Conservation (phyloP, 176 grass and related monocot genomes). For the Thinopyrum elongatum region DNA sequence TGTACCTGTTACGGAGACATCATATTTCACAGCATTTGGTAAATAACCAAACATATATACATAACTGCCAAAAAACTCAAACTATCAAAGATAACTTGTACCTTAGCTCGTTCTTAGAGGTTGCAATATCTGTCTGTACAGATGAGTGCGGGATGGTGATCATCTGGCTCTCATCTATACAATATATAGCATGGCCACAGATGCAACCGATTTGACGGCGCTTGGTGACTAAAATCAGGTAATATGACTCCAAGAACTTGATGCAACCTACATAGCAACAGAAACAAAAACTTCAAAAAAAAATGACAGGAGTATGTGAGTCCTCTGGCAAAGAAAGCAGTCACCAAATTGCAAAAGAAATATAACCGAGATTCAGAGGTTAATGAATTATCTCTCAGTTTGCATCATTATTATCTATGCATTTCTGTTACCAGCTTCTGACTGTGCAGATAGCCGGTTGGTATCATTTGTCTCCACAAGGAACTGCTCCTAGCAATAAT, state of each 20-base stretch:
- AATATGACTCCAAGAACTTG: slow-evolving; percentile 94
- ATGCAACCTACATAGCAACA: slow-evolving; percentile 66
- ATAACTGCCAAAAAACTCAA: neutral
- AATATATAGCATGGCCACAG: slow-evolving; percentile 88
- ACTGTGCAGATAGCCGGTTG: neutral
- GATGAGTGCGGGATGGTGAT: slow-evolving; percentile 77
- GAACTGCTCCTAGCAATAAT: neutral
- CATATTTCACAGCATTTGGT: neutral
- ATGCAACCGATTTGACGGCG: slow-evolving; percentile 82
- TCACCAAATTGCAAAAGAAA: neutral
- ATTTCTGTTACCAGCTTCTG: neutral
- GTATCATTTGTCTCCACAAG: neutral
- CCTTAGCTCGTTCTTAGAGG: slow-evolving; percentile 90
- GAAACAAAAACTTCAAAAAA: slow-evolving; percentile 15
- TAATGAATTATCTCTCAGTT: neutral
- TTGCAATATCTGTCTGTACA: slow-evolving; percentile 81
- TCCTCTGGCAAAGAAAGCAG: neutral
- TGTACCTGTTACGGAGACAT: slow-evolving; percentile 67
- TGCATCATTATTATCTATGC: neutral
- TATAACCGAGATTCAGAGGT: neutral
- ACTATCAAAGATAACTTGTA: slow-evolving; percentile 19
- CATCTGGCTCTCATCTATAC: slow-evolving; percentile 90
- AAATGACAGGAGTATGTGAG: neutral
- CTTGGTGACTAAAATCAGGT: slow-evolving; percentile 93
- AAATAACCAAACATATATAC: neutral